Evolutionary conservation across 345 rosid species (phyloP).

Genomic region (Pelargonium nanum): DNA sequence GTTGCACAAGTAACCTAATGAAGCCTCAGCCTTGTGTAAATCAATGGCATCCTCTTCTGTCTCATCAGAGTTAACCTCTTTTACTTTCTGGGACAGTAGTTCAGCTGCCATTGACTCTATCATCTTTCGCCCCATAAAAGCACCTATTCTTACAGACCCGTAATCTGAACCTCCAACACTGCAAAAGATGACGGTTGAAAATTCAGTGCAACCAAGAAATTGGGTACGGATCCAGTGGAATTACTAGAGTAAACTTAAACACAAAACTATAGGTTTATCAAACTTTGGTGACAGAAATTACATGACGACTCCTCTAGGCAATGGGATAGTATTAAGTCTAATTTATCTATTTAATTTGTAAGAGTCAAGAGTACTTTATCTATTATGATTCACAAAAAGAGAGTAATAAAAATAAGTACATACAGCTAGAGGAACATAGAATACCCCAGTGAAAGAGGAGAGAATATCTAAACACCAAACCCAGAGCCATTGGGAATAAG

Average conservation of each 20-base stretch:
- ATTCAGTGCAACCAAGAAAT: neutral
- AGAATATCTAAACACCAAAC: too few species aligned
- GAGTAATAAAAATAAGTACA: too few species aligned
- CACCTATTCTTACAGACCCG: slow-evolving; percentile 91
- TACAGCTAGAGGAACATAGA: too few species aligned
- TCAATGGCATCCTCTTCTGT: slow-evolving; percentile 56
- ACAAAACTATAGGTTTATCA: too few species aligned
- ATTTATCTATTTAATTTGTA: too few species aligned
- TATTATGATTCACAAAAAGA: too few species aligned
- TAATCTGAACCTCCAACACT: slow-evolving; percentile 98
- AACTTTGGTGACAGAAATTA: neutral
- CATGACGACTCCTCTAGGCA: neutral
- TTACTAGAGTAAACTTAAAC: neutral
- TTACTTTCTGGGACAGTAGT: slow-evolving; percentile 42
- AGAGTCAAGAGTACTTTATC: neutral
- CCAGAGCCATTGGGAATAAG: too few species aligned
- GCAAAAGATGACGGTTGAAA: slow-evolving; percentile 5
- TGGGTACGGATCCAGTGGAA: neutral
- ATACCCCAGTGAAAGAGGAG: too few species aligned
- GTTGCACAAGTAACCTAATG: slow-evolving; percentile 83
- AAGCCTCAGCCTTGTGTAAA: slow-evolving; percentile 63
- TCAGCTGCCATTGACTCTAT: slow-evolving; percentile 65
- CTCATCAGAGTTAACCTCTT: slow-evolving; percentile 43
- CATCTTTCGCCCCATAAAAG: slow-evolving; percentile 88
- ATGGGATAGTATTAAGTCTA: too few species aligned